These are phyloP conservation scores for Vitis cinerea DNA, from an alignment of 164 flowering plant species.

Conservation along the genomic window DNA sequence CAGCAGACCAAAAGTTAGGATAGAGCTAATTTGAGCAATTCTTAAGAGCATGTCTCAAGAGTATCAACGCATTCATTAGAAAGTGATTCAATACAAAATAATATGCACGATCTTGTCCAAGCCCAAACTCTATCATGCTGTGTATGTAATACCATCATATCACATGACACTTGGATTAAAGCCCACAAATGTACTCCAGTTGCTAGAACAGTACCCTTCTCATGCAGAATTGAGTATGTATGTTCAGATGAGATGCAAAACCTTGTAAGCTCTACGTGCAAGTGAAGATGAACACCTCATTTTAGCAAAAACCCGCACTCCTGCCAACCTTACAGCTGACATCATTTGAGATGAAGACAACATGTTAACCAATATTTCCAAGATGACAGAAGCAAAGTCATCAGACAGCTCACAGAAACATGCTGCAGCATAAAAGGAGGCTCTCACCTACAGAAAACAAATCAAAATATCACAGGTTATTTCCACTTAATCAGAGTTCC, in stretches of 20 bases:
- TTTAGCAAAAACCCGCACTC: constrained; percentile 49
- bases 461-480: not conserved
- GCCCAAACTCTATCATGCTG: too few species aligned
- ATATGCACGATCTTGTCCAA: too few species aligned
- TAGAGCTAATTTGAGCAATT: not conserved
- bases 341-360: constrained; percentile 37
- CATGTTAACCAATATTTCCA: constrained; percentile 52
- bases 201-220: not conserved
- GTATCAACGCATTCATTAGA: too few species aligned
- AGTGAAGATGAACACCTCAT: constrained; percentile 47
- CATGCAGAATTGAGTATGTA: not conserved
- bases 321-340: constrained; percentile 42
- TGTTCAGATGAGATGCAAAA: constrained; percentile 20
- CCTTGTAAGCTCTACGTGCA: constrained; percentile 73
- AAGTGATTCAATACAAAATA: too few species aligned
- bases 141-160: too few species aligned
- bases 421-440: constrained; percentile 79
- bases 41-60: too few species aligned
- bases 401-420: constrained; percentile 72
- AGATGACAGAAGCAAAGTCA: constrained; percentile 64
- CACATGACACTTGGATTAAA: too few species aligned
- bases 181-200: too few species aligned
- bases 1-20: not conserved
- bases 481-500: not conserved
- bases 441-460: constrained; percentile 59